Base-by-base conservation (phyloP, 805 yeast species). In the Saccharomycopsis babjevae region DNA sequence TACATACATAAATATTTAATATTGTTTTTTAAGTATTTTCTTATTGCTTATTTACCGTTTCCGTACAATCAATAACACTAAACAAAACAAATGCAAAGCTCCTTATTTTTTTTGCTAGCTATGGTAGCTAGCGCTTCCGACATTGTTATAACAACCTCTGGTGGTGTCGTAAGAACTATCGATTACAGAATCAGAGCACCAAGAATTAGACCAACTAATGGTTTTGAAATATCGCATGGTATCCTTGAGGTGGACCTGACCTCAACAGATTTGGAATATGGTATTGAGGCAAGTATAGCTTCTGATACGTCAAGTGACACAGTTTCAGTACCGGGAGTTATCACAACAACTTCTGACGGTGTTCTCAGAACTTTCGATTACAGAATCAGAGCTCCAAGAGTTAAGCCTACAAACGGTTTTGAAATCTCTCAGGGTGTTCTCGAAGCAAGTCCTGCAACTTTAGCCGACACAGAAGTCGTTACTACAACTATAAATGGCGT, bases 141-240 rank as follows among this genome's bases (percentile, higher is more conserved):
- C 16, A 46, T 46, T 22, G 20, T 40, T 11, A 36, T 57, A 6
- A 58, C 60, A 16, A 15, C 25, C 3, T 39, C 50, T 20, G 52
- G 52, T 40, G 60, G 60, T n/a, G n/a, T 34, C 25, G 8, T 30
- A 28, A 32, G 60, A 38, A 54, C 56, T n/a, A 50, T 36, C n/a
- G 60, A 58, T 30, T 52, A 50, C 52, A 50, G 60, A 38, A 28
- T 58, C 30, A 34, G 60, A 36, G 60, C 60, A 11, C 60, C 60
- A 38, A 58, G 60, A 52, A 22, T 57, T n/a, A 40, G 40, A 42
- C 54, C 54, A 16, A 40, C 55, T 1, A 46, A 46, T 25, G 52
- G 52, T 22, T 46, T 46, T 25, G 52, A 46, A 22, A 25, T 46
- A 22, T 46, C 52, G 7, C 52, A 46, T 22, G 32, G 32, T 5